Conservation (phyloP, 352 stramenopile species). For the Globisporangium carolinianum region DNA sequence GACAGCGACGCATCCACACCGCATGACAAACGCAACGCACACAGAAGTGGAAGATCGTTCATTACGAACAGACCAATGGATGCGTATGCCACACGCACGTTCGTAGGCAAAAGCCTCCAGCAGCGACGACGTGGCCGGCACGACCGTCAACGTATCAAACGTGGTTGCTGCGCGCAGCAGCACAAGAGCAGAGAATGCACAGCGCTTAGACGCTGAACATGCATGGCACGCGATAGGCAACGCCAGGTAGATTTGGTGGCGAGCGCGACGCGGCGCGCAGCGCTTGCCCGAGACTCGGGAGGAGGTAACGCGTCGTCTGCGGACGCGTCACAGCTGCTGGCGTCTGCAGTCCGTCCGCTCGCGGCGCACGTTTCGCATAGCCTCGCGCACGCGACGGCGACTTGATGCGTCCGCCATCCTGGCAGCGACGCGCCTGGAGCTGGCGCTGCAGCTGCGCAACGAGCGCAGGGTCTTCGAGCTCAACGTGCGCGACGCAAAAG, state of each 20-base stretch:
- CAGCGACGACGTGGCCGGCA: too few species aligned
- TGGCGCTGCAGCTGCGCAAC: background rate
- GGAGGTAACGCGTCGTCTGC: constrained; percentile 17
- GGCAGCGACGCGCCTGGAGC: background rate
- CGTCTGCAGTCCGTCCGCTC: background rate
- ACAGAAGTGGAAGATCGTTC: too few species aligned
- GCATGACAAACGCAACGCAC: too few species aligned
- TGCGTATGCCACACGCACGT: too few species aligned
- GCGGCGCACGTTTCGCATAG: background rate
- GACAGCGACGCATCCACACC: too few species aligned
- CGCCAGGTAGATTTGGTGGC: constrained; percentile 28
- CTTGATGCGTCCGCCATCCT: background rate
- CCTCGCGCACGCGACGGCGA: too few species aligned
- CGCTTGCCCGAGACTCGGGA: constrained; percentile 36
- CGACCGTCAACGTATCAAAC: too few species aligned
- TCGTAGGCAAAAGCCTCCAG: too few species aligned
- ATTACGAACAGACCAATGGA: too few species aligned
- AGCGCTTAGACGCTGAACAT: background rate
- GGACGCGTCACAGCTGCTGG: background rate
- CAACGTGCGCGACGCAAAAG: constrained; percentile 54
- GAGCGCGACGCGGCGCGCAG: constrained; percentile 37
- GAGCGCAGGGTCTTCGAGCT: constrained; percentile 18
- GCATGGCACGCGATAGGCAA: background rate
- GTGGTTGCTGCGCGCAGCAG: too few species aligned
- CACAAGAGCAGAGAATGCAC: too few species aligned